Percentiles rank a stretch among this genome's conserved stretches.
Conservation (phyloP, 768 basidiomycete genomes). For the Leucosporidium scottii region DNA sequence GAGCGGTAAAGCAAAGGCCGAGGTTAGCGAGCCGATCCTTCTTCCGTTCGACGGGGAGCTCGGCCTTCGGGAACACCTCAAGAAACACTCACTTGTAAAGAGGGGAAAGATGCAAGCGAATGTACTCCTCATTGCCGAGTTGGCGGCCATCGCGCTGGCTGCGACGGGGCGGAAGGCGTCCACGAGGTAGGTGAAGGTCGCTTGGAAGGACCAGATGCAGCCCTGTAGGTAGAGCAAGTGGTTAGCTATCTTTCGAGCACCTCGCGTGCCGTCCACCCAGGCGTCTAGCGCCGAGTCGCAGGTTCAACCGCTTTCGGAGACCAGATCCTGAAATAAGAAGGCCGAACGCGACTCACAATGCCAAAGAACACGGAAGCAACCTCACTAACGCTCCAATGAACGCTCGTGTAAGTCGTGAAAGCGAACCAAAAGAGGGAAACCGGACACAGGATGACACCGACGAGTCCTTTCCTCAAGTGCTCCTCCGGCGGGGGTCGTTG, state of each 20-base stretch:
- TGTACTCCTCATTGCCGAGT: slow-evolving; percentile 49
- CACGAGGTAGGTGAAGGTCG: slow-evolving; percentile 56
- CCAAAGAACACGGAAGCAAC: slow-evolving; percentile 39
- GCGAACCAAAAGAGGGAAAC: slow-evolving; percentile 49
- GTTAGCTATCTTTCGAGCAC: no score
- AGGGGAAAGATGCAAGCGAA: slow-evolving; percentile 55
- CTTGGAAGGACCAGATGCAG: slow-evolving; percentile 45
- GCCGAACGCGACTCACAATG: neutral
- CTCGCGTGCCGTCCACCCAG: no score
- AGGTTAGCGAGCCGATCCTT: no score
- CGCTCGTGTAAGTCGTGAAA: slow-evolving; percentile 50
- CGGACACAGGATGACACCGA: slow-evolving; percentile 22
- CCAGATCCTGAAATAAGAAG: no score
- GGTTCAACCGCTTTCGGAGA: no score
- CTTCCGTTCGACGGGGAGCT: no score
- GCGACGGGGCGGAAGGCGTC: slow-evolving; percentile 52
- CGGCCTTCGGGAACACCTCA: no score
- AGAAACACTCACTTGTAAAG: slow-evolving; percentile 49
- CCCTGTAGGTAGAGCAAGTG: no score
- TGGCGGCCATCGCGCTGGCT: slow-evolving; percentile 62
- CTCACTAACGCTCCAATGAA: slow-evolving; percentile 47
- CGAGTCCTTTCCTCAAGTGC: slow-evolving; percentile 27
- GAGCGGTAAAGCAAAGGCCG: neutral
- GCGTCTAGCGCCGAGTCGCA: no score
- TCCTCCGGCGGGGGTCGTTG: slow-evolving; percentile 31